phyloP scores from a whole-genome alignment of 805 yeast genomes.

The Yarrowia sp. region DNA sequence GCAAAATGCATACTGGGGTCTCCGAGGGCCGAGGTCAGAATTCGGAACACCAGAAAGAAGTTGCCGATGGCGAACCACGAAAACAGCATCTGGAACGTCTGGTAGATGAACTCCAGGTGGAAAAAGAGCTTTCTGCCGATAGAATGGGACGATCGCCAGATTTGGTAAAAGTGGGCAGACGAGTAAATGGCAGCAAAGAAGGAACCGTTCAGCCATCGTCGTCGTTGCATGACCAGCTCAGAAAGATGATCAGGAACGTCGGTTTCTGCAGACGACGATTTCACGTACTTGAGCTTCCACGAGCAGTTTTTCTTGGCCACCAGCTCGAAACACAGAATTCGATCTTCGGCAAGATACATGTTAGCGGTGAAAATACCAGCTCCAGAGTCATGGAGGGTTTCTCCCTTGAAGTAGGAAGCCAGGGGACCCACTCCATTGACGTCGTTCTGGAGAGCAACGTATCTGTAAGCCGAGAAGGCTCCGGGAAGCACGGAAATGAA shows the following conservation, averaged over 20 bases:
- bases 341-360: slow-evolving; percentile 97
- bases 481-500: slow-evolving; percentile 95
- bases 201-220: slow-evolving; percentile 97
- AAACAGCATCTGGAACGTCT: slow-evolving; percentile 72
- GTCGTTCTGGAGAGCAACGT: slow-evolving; percentile 71
- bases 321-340: slow-evolving; percentile 92
- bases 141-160: slow-evolving; percentile 80
- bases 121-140: slow-evolving; percentile 69
- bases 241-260: slow-evolving; percentile 92
- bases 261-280: slow-evolving; percentile 88
- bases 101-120: slow-evolving; percentile 81
- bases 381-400: slow-evolving; percentile 71
- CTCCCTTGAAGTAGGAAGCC: slow-evolving; percentile 91
- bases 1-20: slow-evolving; percentile 64
- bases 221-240: slow-evolving; percentile 87
- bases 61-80: slow-evolving; percentile 95
- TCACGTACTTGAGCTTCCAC: slow-evolving; percentile 86
- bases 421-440: slow-evolving; percentile 82
- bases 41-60: slow-evolving; percentile 87
- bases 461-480: slow-evolving; percentile 94
- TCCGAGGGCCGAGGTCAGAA: slow-evolving; percentile 80
- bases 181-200: slow-evolving; percentile 94
- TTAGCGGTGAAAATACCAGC: slow-evolving; percentile 90
- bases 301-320: slow-evolving; percentile 79
- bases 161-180: slow-evolving; percentile 72